Evolutionary conservation across 2,329 filamentous ascomycete species (phyloP).

Genomic region (Phyllosticta paracitricarpa): DNA sequence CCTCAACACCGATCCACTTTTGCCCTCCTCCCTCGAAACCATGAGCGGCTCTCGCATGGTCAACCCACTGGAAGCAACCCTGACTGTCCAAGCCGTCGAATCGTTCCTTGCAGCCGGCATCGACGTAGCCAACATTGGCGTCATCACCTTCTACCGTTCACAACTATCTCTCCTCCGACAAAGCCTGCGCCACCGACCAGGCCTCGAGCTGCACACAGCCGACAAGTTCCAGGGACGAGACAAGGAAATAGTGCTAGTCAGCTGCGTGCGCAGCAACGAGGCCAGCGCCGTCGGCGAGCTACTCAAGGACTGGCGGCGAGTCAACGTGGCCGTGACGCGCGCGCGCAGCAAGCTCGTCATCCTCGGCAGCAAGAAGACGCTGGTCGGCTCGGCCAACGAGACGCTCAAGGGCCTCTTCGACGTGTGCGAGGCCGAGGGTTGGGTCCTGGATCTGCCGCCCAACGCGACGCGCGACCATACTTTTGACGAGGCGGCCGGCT

Average conservation of each 20-base stretch:
- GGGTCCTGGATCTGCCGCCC: slow-evolving; percentile 64
- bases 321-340: slow-evolving; percentile 92
- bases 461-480: slow-evolving; percentile 57
- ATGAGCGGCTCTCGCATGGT: slow-evolving; percentile 74
- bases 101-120: slow-evolving; percentile 68
- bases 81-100: slow-evolving; percentile 73
- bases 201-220: slow-evolving; percentile 91
- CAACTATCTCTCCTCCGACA: slow-evolving; percentile 78
- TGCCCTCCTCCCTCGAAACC: slow-evolving; percentile 56
- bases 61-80: slow-evolving; percentile 70
- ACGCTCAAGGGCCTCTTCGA: slow-evolving; percentile 67
- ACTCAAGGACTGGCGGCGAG: slow-evolving; percentile 79
- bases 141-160: slow-evolving; percentile 94
- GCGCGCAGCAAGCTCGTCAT: slow-evolving; percentile 88
- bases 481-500: slow-evolving; percentile 48
- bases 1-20: slow-evolving; percentile 75
- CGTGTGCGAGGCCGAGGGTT: slow-evolving; percentile 67
- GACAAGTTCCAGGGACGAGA: slow-evolving; percentile 95
- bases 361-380: slow-evolving; percentile 68
- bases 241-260: slow-evolving; percentile 84
- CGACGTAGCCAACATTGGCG: slow-evolving; percentile 66
- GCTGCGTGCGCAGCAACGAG: slow-evolving; percentile 79
- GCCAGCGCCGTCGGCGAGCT: slow-evolving; percentile 77
- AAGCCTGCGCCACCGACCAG: slow-evolving; percentile 46
- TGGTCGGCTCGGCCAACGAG: slow-evolving; percentile 50